These are phyloP conservation scores for Prunus kanzakura DNA, from an alignment of 306 rosid species.

Conservation along the genomic window DNA sequence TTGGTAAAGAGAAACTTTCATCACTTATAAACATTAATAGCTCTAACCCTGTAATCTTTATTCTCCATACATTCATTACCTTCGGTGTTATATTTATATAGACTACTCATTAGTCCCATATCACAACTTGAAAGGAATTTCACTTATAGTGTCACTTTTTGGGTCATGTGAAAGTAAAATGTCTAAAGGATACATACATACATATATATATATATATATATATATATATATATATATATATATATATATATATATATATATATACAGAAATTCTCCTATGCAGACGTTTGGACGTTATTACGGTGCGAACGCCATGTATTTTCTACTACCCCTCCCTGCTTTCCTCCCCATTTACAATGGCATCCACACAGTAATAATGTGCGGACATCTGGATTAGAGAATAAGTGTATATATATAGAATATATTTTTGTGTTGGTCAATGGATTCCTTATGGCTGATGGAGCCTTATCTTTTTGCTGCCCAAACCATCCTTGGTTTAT, in stretches of 20 bases:
- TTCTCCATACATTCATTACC: background rate
- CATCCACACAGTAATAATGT: no score
- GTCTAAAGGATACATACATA: no score
- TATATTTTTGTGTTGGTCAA: background rate
- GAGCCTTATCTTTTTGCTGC: background rate
- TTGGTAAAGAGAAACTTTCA: conserved; percentile 45
- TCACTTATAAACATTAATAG: conserved; percentile 8
- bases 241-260: no score
- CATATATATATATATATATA: no score
- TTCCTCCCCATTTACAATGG: no score
- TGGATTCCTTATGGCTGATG: background rate
- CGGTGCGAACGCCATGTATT: no score
- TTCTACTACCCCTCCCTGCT: no score
- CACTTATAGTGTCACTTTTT: background rate
- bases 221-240: no score
- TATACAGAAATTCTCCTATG: no score
- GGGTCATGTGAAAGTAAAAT: no score
- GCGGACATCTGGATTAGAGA: no score
- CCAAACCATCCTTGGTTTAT: background rate
- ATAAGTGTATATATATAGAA: background rate
- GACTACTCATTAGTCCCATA: conserved; percentile 3
- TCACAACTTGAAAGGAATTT: background rate
- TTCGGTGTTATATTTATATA: background rate
- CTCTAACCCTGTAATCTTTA: conserved; percentile 3
- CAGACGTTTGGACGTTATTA: no score